Evolutionary conservation across 1,284 basidiomycete genomes (phyloP).

Genomic region (Leccinum angustisporum): DNA sequence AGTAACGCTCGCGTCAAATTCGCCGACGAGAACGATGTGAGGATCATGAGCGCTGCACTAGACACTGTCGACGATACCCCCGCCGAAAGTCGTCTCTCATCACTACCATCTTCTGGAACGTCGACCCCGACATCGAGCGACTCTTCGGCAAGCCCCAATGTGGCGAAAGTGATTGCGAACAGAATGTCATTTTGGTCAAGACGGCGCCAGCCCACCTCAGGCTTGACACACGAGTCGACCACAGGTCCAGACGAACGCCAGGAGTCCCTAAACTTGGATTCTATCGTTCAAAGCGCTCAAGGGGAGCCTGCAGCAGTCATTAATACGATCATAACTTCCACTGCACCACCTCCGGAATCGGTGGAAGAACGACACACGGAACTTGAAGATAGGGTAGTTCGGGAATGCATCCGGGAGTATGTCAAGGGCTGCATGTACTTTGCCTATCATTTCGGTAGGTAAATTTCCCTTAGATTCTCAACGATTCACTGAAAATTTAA

Average conservation of each 20-base stretch:
- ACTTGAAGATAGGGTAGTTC: constrained; percentile 75
- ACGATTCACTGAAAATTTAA: background rate
- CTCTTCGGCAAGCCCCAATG: constrained; percentile 46
- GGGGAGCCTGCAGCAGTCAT: constrained; percentile 53
- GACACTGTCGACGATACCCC: constrained; percentile 16
- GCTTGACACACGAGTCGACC: constrained; percentile 5
- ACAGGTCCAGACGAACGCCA: constrained; percentile 36
- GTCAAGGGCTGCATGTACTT: constrained; percentile 82
- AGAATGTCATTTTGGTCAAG: constrained; percentile 73
- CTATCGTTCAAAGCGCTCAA: constrained; percentile 48
- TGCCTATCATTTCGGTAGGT: constrained; percentile 71
- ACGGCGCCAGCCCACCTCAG: constrained; percentile 37
- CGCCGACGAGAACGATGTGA: constrained; percentile 42
- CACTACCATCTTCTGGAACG: constrained; percentile 48
- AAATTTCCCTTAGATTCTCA: background rate
- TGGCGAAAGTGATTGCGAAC: constrained; percentile 60
- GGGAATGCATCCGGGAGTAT: constrained; percentile 69
- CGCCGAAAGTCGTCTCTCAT: constrained; percentile 34
- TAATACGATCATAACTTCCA: constrained; percentile 52
- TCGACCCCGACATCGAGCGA: constrained; percentile 56
- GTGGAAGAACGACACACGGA: constrained; percentile 66
- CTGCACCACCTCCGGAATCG: constrained; percentile 58
- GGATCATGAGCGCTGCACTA: constrained; percentile 39
- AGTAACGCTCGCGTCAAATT: constrained; percentile 49
- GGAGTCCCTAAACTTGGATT: constrained; percentile 40